Evolutionary conservation across 441 rosid species (phyloP).

Genomic region (Cnidoscolus chayamansa): DNA sequence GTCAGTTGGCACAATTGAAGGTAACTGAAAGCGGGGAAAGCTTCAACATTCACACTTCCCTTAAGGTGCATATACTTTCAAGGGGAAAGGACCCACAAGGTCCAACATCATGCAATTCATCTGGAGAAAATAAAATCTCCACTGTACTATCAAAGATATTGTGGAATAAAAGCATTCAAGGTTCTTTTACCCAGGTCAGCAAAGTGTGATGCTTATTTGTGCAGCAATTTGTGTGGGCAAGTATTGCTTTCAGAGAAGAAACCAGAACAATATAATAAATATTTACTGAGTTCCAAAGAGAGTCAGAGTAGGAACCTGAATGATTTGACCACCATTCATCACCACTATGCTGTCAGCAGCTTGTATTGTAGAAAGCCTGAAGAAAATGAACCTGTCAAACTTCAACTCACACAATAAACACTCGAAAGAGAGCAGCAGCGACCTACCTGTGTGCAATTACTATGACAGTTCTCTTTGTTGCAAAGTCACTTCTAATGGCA

Average conservation of each 20-base stretch:
- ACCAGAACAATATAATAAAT: not conserved
- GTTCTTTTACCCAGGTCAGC: not conserved
- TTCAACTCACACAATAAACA: constrained; percentile 3
- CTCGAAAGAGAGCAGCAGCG: constrained; percentile 11
- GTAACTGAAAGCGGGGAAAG: not conserved
- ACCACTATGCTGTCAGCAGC: constrained; percentile 90
- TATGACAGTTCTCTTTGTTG: constrained; percentile 68
- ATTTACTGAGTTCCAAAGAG: not conserved
- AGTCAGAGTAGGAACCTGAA: constrained; percentile 52
- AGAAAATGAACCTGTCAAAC: constrained; percentile 20
- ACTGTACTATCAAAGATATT: not conserved
- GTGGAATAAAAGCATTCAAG: not conserved
- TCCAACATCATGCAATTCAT: not conserved
- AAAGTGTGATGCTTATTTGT: not conserved
- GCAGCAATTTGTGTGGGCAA: not conserved
- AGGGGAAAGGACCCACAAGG: not conserved
- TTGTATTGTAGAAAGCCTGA: constrained; percentile 86
- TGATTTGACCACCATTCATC: constrained; percentile 70
- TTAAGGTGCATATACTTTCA: not conserved
- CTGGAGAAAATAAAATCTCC: not conserved
- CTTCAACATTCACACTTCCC: not conserved
- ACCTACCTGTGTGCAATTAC: constrained; percentile 85
- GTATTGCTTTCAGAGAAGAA: not conserved
- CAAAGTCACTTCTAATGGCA: constrained; percentile 51
- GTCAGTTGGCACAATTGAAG: not conserved